These are phyloP conservation scores for Kwoniella shivajii DNA, from an alignment of 1,284 basidiomycete species.

Conservation along the genomic window DNA sequence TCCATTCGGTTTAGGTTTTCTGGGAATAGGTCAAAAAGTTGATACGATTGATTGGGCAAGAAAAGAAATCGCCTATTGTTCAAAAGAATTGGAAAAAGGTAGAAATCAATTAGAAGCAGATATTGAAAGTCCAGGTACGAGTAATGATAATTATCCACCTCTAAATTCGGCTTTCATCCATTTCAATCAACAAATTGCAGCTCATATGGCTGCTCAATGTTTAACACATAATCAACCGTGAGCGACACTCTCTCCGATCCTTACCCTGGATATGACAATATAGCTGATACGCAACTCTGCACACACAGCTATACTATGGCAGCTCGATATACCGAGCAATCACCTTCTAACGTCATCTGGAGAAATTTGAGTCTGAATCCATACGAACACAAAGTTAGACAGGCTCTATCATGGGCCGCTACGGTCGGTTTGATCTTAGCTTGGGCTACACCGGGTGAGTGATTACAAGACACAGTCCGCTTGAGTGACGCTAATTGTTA, in stretches of 20 bases:
- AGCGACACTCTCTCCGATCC: not conserved
- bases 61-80: conserved; percentile 45
- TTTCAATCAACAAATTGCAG: conserved; percentile 90
- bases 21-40: conserved; percentile 71
- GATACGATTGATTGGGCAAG: conserved; percentile 87
- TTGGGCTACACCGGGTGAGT: conserved; percentile 63
- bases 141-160: conserved; percentile 62
- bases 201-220: conserved; percentile 77
- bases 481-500: no score
- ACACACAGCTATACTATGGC: conserved; percentile 59
- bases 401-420: conserved; percentile 56
- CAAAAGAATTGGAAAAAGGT: conserved; percentile 32
- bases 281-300: not conserved
- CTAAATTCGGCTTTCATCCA: conserved; percentile 86
- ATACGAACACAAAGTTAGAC: conserved; percentile 73
- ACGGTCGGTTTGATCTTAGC: conserved; percentile 66
- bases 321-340: conserved; percentile 67
- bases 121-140: conserved; percentile 32
- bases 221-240: conserved; percentile 75
- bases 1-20: conserved; percentile 64
- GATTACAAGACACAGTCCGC: not conserved
- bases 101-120: conserved; percentile 57
- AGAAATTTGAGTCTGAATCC: conserved; percentile 72
- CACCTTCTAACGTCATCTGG: conserved; percentile 73
- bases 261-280: no score